Base-by-base conservation (phyloP, 768 basidiomycete species). In the Chalciporus chontae region DNA sequence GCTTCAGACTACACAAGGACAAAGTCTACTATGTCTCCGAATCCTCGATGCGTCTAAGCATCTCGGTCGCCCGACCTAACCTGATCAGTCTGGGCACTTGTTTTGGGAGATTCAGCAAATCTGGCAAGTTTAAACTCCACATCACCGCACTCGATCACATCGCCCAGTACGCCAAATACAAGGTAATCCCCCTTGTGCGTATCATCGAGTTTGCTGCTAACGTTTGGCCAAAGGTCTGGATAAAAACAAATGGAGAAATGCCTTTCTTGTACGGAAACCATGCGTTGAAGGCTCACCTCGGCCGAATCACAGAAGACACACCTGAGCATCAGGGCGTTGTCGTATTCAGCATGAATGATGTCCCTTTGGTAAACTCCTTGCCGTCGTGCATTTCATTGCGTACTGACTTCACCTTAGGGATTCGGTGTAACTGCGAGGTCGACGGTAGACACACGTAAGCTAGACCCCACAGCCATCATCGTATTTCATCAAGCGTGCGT, bases 251-350 rank as follows among this genome's bases (percentile, higher is more conserved):
- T 57, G 96, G 96, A 63, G 96, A 99, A 72, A 95, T 99, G 87
- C 96, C 96, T 1, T 99, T 95, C 78, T 73, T 99, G 32, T 99
- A 99, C 63, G 96, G 96, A 49, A 99, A 99, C 65, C 94, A 99
- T 72, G 86, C 98, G 51, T 81, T 97, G 55, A 99, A 98, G 71
- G 96, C 96, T 8, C 96, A 99, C 70, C 76, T 99, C n/a, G 96
- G 96, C 15, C 81, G 95, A 52, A 97, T 98, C 66, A 97, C 96
- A 42, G 96, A 99, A 66, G 96, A 99, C 63, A 95, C 94, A 3
- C 94, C 95, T 10, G 96, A 99, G 64, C 95, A 99, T 65, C 96
- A 98, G 65, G 96, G 96, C 40, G 96, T 98, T 2, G 90, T 98
- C 13, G 84, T 98, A 21, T 98, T 82, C 74, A 94, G 84, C 65